Evolutionary conservation across 2,329 filamentous ascomycete genomes (phyloP).

Genomic region (Claviceps cyperi): DNA sequence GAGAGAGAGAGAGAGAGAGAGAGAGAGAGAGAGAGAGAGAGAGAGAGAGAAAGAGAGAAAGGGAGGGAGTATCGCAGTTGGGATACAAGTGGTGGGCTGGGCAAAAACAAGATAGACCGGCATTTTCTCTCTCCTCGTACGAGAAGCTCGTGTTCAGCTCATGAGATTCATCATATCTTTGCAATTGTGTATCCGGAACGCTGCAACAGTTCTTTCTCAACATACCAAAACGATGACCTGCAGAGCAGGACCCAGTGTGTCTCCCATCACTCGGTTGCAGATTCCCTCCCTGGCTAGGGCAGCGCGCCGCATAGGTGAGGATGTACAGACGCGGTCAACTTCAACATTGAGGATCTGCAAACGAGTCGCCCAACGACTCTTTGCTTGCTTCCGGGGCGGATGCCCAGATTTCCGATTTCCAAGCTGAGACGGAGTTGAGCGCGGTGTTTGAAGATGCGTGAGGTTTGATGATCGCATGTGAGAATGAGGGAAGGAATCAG

Average conservation of each 20-base stretch:
- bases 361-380: neutral
- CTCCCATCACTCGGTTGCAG: slow-evolving; percentile 11
- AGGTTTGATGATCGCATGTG: neutral
- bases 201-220: neutral
- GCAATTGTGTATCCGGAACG: neutral
- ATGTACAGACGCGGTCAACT: neutral
- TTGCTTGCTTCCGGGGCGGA: neutral
- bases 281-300: neutral
- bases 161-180: neutral
- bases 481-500: neutral
- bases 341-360: neutral
- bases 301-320: neutral
- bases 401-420: neutral
- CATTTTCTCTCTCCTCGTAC: no score
- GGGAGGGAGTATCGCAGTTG: neutral
- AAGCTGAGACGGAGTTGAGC: neutral
- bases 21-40: neutral
- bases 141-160: neutral
- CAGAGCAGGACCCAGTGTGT: slow-evolving; percentile 34
- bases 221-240: slow-evolving; percentile 60
- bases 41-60: neutral
- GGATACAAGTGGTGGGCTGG: neutral
- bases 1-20: no score
- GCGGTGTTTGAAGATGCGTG: neutral
- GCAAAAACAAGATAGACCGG: no score